Percentiles rank a stretch among this genome's conserved stretches.
Evolutionary conservation across 495 filamentous ascomycete genomes (phyloP).

Genomic region (Aspergillus coremiiformis): DNA sequence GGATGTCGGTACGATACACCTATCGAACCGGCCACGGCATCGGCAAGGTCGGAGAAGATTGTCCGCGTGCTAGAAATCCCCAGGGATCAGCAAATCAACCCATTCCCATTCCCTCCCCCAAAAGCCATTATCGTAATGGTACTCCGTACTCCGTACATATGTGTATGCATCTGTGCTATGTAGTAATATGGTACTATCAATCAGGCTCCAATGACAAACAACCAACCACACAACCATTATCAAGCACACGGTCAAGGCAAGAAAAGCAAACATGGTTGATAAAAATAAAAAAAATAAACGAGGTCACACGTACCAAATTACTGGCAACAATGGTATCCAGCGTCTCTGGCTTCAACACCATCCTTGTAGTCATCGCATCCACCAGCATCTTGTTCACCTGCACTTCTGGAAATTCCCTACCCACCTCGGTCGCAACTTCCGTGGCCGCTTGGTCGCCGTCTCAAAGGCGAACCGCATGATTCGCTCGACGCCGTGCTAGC

Average conservation of each 20-base stretch:
- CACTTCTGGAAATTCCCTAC: constrained; percentile 46
- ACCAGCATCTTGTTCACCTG: constrained; percentile 52
- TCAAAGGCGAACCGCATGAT: constrained; percentile 53
- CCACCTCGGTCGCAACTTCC: constrained; percentile 42
- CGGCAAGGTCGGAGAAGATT: constrained; percentile 53
- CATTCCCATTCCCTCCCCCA: no score
- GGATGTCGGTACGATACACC: constrained; percentile 53
- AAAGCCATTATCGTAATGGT: no score
- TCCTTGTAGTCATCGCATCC: constrained; percentile 52
- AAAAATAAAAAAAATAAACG: not conserved
- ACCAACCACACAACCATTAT: no score
- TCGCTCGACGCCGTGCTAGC: constrained; percentile 44
- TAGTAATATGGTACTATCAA: not conserved
- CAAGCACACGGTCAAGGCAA: not conserved
- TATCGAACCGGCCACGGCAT: constrained; percentile 48
- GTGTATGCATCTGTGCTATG: not conserved
- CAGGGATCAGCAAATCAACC: not conserved
- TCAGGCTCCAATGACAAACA: no score
- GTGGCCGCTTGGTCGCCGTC: constrained; percentile 37
- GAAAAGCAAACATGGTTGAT: not conserved
- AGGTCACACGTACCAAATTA: constrained; percentile 36
- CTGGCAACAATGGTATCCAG: constrained; percentile 52
- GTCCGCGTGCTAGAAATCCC: constrained; percentile 39
- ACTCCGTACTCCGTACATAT: no score
- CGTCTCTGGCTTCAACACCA: constrained; percentile 47